phyloP scores from a whole-genome alignment of 257 asterid species.

The Rhazya stricta region DNA sequence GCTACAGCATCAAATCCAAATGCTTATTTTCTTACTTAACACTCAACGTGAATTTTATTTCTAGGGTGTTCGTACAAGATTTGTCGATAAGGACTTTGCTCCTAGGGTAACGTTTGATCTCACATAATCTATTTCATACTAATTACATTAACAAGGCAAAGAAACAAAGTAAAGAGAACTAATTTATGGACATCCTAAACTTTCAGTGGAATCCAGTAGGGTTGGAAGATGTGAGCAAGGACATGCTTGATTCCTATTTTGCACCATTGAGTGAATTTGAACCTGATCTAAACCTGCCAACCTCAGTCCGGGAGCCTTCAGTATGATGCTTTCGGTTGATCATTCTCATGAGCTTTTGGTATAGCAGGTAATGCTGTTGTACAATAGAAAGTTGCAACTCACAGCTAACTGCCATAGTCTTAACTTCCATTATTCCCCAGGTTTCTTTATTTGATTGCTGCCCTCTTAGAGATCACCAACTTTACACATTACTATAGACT shows the following conservation, averaged over 20 bases:
- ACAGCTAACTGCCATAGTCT: too few species aligned
- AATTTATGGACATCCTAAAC: not conserved
- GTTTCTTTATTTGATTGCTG: too few species aligned
- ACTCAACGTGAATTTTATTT: not conserved
- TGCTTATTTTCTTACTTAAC: not conserved
- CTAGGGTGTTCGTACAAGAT: slow-evolving; percentile 92
- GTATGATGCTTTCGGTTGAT: slow-evolving; percentile 37
- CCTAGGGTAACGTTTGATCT: slow-evolving; percentile 60
- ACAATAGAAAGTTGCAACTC: too few species aligned
- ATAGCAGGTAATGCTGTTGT: not conserved
- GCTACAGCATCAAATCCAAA: not conserved
- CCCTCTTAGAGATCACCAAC: too few species aligned
- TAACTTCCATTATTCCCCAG: too few species aligned
- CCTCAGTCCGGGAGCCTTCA: slow-evolving; percentile 78
- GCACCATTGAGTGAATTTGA: slow-evolving; percentile 59
- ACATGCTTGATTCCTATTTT: slow-evolving; percentile 62
- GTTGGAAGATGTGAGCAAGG: slow-evolving; percentile 67
- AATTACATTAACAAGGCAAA: not conserved
- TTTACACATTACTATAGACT: too few species aligned
- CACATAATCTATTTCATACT: not conserved
- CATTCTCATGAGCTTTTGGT: too few species aligned
- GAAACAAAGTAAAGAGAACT: not conserved
- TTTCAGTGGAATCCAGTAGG: slow-evolving; percentile 72
- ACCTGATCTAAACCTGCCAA: slow-evolving; percentile 73
- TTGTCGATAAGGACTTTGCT: slow-evolving; percentile 87